Evolutionary conservation across 2,329 filamentous ascomycete species (phyloP).

Genomic region (Pseudocercospora vitis): DNA sequence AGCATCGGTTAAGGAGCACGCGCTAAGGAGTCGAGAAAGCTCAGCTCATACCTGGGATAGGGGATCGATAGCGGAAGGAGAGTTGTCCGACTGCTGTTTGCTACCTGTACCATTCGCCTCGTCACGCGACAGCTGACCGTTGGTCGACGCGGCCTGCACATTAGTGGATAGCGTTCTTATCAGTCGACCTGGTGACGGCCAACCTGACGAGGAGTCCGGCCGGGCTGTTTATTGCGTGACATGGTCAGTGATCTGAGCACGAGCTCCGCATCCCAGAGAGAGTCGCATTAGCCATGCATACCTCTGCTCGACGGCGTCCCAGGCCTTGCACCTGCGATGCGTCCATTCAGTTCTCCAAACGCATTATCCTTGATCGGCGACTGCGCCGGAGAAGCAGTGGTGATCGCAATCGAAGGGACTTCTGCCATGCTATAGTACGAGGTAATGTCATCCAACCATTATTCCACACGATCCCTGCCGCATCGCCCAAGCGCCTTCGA

Average conservation of each 20-base stretch:
- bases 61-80: conserved; percentile 61
- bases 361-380: conserved; percentile 24
- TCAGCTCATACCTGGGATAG: conserved; percentile 63
- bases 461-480: neutral
- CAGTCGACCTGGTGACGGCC: conserved; percentile 29
- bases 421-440: conserved; percentile 13
- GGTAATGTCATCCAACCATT: conserved; percentile 4
- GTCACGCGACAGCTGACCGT: conserved; percentile 20
- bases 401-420: conserved; percentile 37
- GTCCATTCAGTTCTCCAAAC: conserved; percentile 9
- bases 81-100: conserved; percentile 24
- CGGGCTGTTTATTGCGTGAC: conserved; percentile 16
- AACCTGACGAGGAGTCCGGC: conserved; percentile 25
- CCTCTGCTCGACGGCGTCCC: conserved; percentile 4
- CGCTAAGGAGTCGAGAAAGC: conserved; percentile 12
- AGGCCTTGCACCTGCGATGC: conserved; percentile 1
- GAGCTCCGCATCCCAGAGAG: conserved; percentile 3
- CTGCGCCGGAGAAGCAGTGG: conserved; percentile 38
- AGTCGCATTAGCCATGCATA: neutral
- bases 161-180: conserved; percentile 29
- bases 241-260: conserved; percentile 19
- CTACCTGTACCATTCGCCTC: conserved; percentile 21
- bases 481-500: neutral
- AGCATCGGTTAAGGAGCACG: conserved; percentile 18
- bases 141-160: conserved; percentile 17